Evolutionary conservation across 139 green algal genomes (phyloP), one percentile per base, ranked within the genome.

Genomic region (Asterochloris sp.): DNA sequence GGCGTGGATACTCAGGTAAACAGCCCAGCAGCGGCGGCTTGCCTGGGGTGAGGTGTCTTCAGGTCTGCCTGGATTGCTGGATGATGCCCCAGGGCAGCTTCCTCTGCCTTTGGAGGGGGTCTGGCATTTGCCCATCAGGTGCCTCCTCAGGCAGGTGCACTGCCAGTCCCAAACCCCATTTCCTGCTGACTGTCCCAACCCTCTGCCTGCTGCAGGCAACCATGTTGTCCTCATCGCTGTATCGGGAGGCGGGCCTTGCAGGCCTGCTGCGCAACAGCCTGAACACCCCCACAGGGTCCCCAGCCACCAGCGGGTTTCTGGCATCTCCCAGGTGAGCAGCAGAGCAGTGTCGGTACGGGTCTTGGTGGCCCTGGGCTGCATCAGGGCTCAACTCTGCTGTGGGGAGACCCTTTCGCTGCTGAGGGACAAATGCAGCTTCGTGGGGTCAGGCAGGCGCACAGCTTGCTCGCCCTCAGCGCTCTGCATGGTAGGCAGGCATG

Each of bases 161-260:
- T 60, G 71, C 24, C 71, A 21, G 14, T 38, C 19, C 71, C 14
- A 16, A 16, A 6, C 26, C 19, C 71, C 4, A 9, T 16, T 11
- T 11, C n/a, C 26, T 28, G 71, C 26, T 38, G 14, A 21, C 19
- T 19, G 19, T 16, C 2, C 19, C n/a, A 60, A 76, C 71, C 14
- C n/a, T 29, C 24, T 38, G 23, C 19, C n/a, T 11, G 54, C 12
- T 47, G 82, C 76, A 82, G 77, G 76, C 64, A 66, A 89, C 60
- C 38, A 92, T 92, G 89, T 79, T 92, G 69, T 88, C 83, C 13
- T 91, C 87, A 12, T 67, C 76, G 67, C 27, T 88, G 38, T 92
- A 92, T 71, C 74, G 87, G 73, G 28, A 86, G 60, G 87, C 89
- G 0, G 89, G 89, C 67, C 74, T 92, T 19, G 61, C 62, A 11